Percentiles rank a stretch among this genome's conserved stretches.
phyloP scores from a whole-genome alignment of 176 grass and related monocot species.

The Chrysopogon serrulatus region DNA sequence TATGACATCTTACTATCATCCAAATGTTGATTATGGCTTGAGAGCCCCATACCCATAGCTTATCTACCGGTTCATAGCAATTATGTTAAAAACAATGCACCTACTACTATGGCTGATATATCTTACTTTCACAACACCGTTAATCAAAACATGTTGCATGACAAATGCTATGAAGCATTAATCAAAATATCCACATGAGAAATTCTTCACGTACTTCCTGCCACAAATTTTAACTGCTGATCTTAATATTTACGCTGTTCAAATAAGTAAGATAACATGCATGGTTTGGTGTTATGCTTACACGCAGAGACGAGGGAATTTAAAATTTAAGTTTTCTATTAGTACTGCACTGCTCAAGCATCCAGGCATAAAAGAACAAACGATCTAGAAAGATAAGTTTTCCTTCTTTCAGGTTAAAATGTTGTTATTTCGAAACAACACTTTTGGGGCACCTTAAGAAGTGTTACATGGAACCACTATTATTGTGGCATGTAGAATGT shows the following conservation, averaged over 20 bases:
- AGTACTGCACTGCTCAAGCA: too few species aligned
- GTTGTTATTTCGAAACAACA: neutral
- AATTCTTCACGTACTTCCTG: neutral
- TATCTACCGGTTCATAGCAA: too few species aligned
- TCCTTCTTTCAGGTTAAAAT: conserved; percentile 7
- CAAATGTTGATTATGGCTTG: too few species aligned
- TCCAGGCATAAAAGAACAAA: neutral
- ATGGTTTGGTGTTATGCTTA: neutral
- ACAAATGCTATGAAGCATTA: neutral
- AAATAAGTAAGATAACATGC: neutral
- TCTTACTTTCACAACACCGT: neutral
- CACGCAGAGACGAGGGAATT: neutral
- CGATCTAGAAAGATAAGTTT: neutral
- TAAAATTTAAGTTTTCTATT: neutral
- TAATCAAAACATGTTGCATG: neutral
- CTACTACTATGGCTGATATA: neutral
- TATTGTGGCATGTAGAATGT: too few species aligned
- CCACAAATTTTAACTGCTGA: neutral
- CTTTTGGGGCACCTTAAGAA: conserved; percentile 61
- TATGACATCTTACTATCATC: too few species aligned
- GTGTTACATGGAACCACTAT: too few species aligned
- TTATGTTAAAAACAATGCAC: neutral
- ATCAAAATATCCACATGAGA: neutral
- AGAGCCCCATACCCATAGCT: too few species aligned
- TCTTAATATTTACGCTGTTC: neutral